Conservation (phyloP, 129 eudicot species). For the Scalesia atractyloides region DNA sequence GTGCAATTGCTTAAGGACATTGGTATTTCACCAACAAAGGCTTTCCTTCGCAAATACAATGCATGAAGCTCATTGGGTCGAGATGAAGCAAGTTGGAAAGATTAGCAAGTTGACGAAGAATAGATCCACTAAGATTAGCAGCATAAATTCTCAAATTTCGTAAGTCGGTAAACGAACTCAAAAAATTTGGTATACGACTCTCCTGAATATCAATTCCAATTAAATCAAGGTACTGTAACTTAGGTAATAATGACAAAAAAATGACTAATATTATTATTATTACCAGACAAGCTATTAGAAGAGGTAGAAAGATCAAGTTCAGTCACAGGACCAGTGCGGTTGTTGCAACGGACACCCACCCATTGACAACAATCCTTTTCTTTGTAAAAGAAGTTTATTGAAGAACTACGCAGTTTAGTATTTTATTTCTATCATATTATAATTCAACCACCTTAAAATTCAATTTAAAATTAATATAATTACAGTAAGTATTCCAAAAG, state of each 20-base stretch:
- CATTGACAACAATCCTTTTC: conserved; percentile 55
- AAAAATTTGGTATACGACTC: conserved; percentile 6
- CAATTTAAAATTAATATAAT: too few species aligned
- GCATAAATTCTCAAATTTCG: neutral
- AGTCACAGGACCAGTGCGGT: conserved; percentile 36
- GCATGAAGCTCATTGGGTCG: conserved; percentile 23
- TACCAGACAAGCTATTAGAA: too few species aligned
- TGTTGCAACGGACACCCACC: conserved; percentile 34
- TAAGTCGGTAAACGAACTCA: conserved; percentile 23
- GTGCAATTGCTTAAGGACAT: conserved; percentile 26
- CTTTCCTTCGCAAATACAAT: conserved; percentile 15
- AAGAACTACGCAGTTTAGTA: too few species aligned
- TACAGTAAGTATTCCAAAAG: too few species aligned
- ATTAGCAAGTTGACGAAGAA: conserved; percentile 27
- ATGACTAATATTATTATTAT: conserved; percentile 27
- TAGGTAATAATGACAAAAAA: conserved; percentile 19
- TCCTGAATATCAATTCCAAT: neutral
- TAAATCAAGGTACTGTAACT: conserved; percentile 17
- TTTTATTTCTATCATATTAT: too few species aligned
- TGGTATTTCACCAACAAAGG: conserved; percentile 35
- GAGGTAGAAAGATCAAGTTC: neutral
- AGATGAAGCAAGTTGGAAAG: conserved; percentile 32
- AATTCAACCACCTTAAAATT: too few species aligned
- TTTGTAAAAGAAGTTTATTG: too few species aligned
- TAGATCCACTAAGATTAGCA: conserved; percentile 9